Evolutionary conservation across 2,329 filamentous ascomycete species (phyloP).

Genomic region (Arthrobotrys iridis): DNA sequence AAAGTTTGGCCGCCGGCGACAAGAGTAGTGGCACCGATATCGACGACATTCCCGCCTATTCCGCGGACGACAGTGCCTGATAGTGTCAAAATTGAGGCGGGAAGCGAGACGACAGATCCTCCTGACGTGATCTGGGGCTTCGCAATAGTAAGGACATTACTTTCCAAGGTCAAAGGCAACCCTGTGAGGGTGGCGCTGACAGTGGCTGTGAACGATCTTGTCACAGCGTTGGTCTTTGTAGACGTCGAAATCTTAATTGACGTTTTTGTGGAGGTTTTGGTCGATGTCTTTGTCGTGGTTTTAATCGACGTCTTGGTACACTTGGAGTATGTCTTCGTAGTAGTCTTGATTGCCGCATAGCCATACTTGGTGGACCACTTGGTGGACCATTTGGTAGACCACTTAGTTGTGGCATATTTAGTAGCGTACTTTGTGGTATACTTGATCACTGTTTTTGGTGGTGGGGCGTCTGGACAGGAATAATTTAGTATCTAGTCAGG

Average conservation of each 20-base stretch:
- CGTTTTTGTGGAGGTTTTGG: not conserved
- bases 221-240: not conserved
- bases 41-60: not conserved
- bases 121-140: not conserved
- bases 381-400: not conserved
- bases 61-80: not conserved
- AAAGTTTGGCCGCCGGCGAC: not conserved
- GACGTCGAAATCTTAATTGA: not conserved
- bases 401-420: not conserved
- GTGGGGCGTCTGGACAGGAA: not conserved
- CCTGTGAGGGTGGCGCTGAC: not conserved
- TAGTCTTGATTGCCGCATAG: not conserved
- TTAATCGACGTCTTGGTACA: not conserved
- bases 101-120: not conserved
- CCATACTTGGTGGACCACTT: not conserved
- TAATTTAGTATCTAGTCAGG: not conserved
- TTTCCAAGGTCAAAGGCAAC: not conserved
- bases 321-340: constrained; percentile 12
- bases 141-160: not conserved
- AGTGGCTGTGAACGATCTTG: too few relatives aligned
- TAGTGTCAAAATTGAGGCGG: not conserved
- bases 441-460: constrained; percentile 1
- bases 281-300: not conserved
- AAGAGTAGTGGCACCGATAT: not conserved
- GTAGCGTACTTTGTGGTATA: not conserved